Evolutionary conservation across 306 rosid species (phyloP), one percentile per base, ranked within the genome.

Genomic region (Cicer arietinum): DNA sequence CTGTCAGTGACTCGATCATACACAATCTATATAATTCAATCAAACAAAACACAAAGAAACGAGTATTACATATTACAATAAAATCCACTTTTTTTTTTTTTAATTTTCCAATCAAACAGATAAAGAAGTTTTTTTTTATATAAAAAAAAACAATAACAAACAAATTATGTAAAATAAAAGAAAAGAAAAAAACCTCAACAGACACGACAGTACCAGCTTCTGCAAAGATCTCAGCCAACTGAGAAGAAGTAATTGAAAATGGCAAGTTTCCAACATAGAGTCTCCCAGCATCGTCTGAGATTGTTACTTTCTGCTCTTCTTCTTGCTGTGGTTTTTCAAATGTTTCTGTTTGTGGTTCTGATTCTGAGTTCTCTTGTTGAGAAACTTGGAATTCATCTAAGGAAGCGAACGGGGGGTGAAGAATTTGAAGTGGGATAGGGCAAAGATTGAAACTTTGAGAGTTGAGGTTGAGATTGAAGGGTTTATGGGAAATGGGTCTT

Each of bases 231-330:
- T 90, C 89, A 11, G 86, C 25, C 89, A 94, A 86, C 46, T 88
- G 84, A 9, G 87, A 75, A 73, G 93, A 78, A 48, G 94, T 90
- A 83, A 80, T 78, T 6, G 88, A 75, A 80, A 84, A 94, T 1
- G 97, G 93, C 86, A 94, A 86, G 68, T 90, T 94, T 63, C 99
- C 99, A 16, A 92, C 88, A 57, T 90, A 94, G 42, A 94, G 89
- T 86, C 91, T 92, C 81, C 95, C 95, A 12, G 80, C 90, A 25
- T 87, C 93, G 37, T 69, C 75, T 8, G 91, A 71, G 39, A 76
- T 78, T 10, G 87, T 52, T 18, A 48, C 74, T 41, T 79, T 84
- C 11, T 39, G 80, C 81, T 79, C 85, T 53, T 78, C 87, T 68
- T 74, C 83, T 67, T 77, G 74, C 53, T 69, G 59, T 56, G 64